phyloP scores from a whole-genome alignment of 169 alveolate genomes.

The Eimeria necatrix region DNA sequence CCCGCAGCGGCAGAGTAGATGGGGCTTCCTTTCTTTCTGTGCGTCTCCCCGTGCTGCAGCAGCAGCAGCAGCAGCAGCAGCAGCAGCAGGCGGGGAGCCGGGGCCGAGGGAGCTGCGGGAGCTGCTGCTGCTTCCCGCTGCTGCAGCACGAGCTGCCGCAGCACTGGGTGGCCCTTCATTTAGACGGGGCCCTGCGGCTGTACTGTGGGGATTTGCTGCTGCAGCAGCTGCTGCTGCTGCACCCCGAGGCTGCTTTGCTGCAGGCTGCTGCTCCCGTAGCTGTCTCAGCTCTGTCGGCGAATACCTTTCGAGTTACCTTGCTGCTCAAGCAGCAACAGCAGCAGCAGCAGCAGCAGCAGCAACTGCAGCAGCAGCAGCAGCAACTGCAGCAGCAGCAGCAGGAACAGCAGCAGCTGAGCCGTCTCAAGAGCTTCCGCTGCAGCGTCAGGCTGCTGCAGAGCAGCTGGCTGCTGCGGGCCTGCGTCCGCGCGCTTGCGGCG shows the following conservation, averaged over 20 bases:
- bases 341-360: neutral
- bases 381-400: too few relatives aligned
- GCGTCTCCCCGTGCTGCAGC: neutral
- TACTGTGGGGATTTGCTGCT: neutral
- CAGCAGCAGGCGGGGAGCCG: neutral
- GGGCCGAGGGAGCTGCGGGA: conserved; percentile 12
- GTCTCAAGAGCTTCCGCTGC: conserved; percentile 3
- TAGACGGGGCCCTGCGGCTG: neutral
- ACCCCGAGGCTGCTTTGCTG: neutral
- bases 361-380: too few relatives aligned
- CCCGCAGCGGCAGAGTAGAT: neutral
- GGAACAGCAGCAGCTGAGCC: too few relatives aligned
- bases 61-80: conserved; percentile 23
- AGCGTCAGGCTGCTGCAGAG: neutral
- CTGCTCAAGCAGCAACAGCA: neutral
- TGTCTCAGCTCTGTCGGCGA: neutral
- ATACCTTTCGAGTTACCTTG: neutral
- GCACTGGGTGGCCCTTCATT: neutral
- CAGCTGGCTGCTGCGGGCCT: neutral
- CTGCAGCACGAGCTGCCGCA: neutral
- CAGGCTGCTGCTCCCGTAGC: neutral
- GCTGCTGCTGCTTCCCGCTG: neutral
- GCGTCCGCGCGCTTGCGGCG: neutral
- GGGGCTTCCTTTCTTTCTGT: neutral
- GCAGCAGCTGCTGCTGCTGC: conserved; percentile 6